A percentile compares a stretch with the other conserved stretches of the same genome.
phyloP scores from a whole-genome alignment of 106 monocot species.

The Apostasia ramifera region DNA sequence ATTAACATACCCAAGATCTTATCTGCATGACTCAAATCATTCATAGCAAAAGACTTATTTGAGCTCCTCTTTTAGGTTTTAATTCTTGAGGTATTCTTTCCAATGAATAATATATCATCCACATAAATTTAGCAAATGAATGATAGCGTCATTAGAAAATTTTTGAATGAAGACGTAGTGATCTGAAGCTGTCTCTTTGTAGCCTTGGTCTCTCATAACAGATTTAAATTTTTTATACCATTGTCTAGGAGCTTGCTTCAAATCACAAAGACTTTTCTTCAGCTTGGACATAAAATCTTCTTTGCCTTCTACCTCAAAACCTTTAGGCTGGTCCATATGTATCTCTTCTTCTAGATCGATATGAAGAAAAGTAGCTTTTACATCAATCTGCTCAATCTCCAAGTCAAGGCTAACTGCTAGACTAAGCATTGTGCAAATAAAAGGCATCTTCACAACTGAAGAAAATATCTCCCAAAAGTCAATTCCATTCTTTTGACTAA shows the following conservation, averaged over 20 bases:
- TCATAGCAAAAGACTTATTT: conserved; percentile 7
- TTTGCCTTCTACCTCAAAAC: too few species aligned
- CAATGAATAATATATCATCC: conserved; percentile 1
- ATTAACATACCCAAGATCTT: conserved; percentile 2
- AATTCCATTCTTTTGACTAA: too few species aligned
- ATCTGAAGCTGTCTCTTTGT: background rate
- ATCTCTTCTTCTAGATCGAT: too few species aligned
- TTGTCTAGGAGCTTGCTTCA: background rate
- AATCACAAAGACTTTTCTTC: too few species aligned
- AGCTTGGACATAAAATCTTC: too few species aligned
- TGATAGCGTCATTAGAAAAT: background rate
- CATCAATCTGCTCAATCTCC: too few species aligned
- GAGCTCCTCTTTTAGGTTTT: background rate
- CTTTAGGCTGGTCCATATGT: too few species aligned
- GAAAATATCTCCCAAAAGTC: too few species aligned
- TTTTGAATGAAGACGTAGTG: background rate
- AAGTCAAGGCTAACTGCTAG: too few species aligned
- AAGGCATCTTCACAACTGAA: too few species aligned
- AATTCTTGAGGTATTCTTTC: background rate
- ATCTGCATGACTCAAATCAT: conserved; percentile 5
- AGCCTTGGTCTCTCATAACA: background rate
- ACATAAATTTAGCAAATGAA: background rate
- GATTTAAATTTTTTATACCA: conserved; percentile 4
- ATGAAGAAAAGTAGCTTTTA: too few species aligned
- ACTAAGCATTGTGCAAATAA: too few species aligned